These are phyloP conservation scores for Pluteus cervinus DNA, from an alignment of 768 basidiomycete species.

Conservation along the genomic window DNA sequence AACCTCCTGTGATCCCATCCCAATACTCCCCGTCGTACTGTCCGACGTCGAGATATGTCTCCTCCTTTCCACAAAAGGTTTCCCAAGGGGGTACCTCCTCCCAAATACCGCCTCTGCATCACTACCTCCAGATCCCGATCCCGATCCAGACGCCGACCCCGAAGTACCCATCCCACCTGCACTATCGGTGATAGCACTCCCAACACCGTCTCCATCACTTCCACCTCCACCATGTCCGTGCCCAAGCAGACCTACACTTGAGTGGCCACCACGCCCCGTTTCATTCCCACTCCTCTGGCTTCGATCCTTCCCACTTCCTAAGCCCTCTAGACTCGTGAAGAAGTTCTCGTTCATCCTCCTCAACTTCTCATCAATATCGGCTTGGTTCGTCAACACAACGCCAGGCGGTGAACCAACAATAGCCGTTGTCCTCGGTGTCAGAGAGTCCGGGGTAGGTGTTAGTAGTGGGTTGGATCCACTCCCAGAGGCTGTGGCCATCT, in stretches of 20 bases:
- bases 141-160: slow-evolving; percentile 5
- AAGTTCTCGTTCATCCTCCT: slow-evolving; percentile 66
- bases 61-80: slow-evolving; percentile 12
- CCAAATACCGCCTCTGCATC: slow-evolving; percentile 12
- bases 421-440: slow-evolving; percentile 1
- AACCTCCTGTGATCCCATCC: slow-evolving; percentile 42
- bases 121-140: slow-evolving; percentile 4
- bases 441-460: slow-evolving; percentile 7
- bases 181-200: slow-evolving; percentile 1
- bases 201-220: slow-evolving; percentile 1
- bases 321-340: slow-evolving; percentile 54
- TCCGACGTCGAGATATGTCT: slow-evolving; percentile 5
- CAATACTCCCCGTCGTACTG: slow-evolving; percentile 6
- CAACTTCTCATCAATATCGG: slow-evolving; percentile 61
- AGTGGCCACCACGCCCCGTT: too few relatives aligned
- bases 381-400: slow-evolving; percentile 58
- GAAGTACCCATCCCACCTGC: slow-evolving; percentile 2
- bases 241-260: too few relatives aligned
- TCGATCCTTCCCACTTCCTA: slow-evolving; percentile 29
- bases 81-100: too few relatives aligned
- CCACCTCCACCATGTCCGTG: slow-evolving; percentile 5
- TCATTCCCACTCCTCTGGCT: slow-evolving; percentile 11
- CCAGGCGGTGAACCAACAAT: slow-evolving; percentile 16
- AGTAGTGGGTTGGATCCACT: slow-evolving; percentile 2
- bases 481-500: neutral